Base-by-base conservation (phyloP, 345 rosid genomes). In the Euphorbia tirucalli region DNA sequence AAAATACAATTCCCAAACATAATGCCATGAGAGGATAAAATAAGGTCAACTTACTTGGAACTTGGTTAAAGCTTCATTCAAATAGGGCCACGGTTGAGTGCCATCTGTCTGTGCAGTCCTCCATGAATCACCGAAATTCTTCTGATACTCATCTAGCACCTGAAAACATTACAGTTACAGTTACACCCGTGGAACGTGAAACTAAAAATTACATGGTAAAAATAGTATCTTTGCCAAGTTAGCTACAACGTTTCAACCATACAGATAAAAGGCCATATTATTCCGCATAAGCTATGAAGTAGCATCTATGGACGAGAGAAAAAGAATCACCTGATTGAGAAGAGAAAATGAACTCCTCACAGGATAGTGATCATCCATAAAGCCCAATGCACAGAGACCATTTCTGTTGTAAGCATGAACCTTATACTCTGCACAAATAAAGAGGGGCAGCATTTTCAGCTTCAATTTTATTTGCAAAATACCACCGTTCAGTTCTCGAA, bases 331-430 rank as follows among this genome's bases (percentile, higher is more conserved):
- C 96, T 92, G 90, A 79, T 84, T 89, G 75, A 92, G 93, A 82
- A 95, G 85, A 41, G 94, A 90, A 68, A 95, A 95, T 19, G 97
- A 86, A 72, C 99, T 95, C 30, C 97, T 90, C 55, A 95, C 93
- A 1, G 99, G 97, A 74, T 92, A 90, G 66, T 89, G 97, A 86
- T 87, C 97, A 74, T 95, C 97, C 99, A 95, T 95, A 78, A 95
- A 95, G 3, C 96, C 97, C 74, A 90, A 39, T 1, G 85, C 90
- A 69, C 96, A 89, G 39, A 95, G 96, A 46, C 99, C 99, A 81
- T 92, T 89, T 56, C 89, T 76, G 77, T 89, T 95, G 77, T 95
- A 95, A 39, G 97, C 77, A 76, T 92, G 97, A 71, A 95, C 97
- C 88, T 84, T 92, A 82, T 95, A 92, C 87, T 90, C 99, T 95